Evolutionary conservation across 176 grass and related monocot species (phyloP).

Genomic region (Thinopyrum elongatum): DNA sequence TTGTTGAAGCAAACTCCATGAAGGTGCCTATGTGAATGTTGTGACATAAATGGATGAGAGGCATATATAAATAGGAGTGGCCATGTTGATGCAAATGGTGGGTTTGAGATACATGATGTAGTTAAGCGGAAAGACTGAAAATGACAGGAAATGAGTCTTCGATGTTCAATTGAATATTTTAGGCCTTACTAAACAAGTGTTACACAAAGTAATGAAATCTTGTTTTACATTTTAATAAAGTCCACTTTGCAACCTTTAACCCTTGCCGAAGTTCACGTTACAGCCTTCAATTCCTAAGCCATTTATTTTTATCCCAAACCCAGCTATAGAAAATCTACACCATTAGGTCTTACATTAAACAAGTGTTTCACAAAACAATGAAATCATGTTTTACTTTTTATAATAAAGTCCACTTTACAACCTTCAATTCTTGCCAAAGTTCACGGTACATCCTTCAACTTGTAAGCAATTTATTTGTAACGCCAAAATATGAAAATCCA

Average conservation of each 20-base stretch:
- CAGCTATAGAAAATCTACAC: background rate
- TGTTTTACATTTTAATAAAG: background rate
- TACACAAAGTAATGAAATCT: background rate
- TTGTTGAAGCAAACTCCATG: constrained; percentile 7
- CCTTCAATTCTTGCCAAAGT: background rate
- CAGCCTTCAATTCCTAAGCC: background rate
- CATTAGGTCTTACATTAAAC: background rate
- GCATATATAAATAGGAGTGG: background rate
- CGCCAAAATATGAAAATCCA: background rate
- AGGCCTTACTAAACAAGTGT: background rate
- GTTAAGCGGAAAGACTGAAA: background rate
- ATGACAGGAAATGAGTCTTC: background rate
- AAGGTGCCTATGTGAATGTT: background rate
- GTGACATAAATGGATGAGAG: background rate
- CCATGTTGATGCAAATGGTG: background rate
- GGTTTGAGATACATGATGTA: background rate
- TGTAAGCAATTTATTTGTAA: background rate
- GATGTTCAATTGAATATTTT: background rate
- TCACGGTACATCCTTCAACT: background rate
- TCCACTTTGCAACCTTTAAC: background rate
- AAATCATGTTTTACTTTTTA: background rate
- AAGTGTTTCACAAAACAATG: background rate
- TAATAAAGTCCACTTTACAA: background rate
- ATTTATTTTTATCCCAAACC: background rate
- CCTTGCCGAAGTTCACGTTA: background rate